phyloP scores from a whole-genome alignment of 805 yeast species.

The Barnettozyma populi region DNA sequence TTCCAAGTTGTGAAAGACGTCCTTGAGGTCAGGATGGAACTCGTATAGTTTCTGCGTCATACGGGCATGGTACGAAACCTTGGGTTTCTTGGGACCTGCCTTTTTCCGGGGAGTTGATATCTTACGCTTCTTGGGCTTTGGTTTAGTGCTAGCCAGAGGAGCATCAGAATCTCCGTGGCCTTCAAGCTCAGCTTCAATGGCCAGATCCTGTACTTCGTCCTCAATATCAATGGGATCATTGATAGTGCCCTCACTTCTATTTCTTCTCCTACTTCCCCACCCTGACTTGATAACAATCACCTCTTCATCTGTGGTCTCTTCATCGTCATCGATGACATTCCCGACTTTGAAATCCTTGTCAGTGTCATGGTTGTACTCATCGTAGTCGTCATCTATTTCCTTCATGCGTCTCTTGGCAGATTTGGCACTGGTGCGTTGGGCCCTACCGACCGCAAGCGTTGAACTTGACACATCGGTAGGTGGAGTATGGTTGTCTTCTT shows the following conservation, averaged over 20 bases:
- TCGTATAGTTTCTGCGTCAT: constrained; percentile 63
- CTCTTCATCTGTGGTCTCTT: constrained; percentile 23
- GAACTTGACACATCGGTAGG: constrained; percentile 3
- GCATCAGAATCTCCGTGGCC: constrained; percentile 18
- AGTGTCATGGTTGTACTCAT: constrained; percentile 27
- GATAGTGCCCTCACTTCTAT: constrained; percentile 7
- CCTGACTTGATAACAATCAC: constrained; percentile 11
- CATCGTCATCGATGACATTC: constrained; percentile 17
- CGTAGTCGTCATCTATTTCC: constrained; percentile 29
- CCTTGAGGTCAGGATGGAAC: constrained; percentile 72
- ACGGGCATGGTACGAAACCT: constrained; percentile 62
- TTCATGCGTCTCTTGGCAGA: constrained; percentile 24
- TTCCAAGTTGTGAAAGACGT: constrained; percentile 63
- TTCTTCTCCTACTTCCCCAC: neutral
- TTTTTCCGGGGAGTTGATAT: constrained; percentile 15
- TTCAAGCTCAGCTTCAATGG: neutral
- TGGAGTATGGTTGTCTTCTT: constrained; percentile 8
- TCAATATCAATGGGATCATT: constrained; percentile 17
- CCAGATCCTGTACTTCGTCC: constrained; percentile 11
- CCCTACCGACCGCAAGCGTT: neutral
- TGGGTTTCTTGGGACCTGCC: constrained; percentile 35
- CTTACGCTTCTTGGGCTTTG: constrained; percentile 17
- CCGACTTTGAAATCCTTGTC: constrained; percentile 20
- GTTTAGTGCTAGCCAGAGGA: constrained; percentile 24
- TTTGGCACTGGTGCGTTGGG: constrained; percentile 24